Evolutionary conservation across 768 basidiomycete species (phyloP).

Genomic region (Leccinum subgranulosum): DNA sequence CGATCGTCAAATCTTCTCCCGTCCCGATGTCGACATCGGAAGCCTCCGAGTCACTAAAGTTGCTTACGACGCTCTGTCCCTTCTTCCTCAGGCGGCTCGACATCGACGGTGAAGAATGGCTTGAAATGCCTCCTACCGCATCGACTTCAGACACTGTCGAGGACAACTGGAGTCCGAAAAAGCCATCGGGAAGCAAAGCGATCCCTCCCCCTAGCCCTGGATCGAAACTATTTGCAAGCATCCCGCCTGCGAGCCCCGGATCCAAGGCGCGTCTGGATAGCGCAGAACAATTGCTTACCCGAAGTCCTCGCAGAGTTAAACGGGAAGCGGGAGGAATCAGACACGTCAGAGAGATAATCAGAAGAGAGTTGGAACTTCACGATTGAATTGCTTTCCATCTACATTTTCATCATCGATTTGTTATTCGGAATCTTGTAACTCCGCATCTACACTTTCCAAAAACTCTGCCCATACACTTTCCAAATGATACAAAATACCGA

Average conservation of each 20-base stretch:
- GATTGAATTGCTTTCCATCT: conserved; percentile 40
- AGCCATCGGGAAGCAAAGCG: conserved; percentile 22
- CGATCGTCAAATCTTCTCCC: conserved; percentile 76
- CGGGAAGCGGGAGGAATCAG: conserved; percentile 70
- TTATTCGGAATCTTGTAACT: conserved; percentile 18
- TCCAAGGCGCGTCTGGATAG: conserved; percentile 52
- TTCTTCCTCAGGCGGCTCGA: conserved; percentile 72
- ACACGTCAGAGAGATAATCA: conserved; percentile 78
- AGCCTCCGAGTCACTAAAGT: conserved; percentile 67
- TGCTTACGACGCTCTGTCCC: conserved; percentile 69
- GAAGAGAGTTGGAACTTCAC: conserved; percentile 70
- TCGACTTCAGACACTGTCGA: conserved; percentile 17
- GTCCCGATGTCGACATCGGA: conserved; percentile 77
- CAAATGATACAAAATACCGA: conserved; percentile 43
- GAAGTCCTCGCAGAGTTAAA: conserved; percentile 73
- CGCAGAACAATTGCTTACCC: conserved; percentile 54
- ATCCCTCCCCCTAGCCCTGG: conserved; percentile 38
- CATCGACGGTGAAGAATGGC: conserved; percentile 54
- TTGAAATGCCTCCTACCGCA: conserved; percentile 43
- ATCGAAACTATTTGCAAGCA: conserved; percentile 26
- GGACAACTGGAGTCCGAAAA: conserved; percentile 36
- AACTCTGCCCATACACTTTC: conserved; percentile 45
- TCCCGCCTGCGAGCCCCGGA: conserved; percentile 48
- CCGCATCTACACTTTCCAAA: conserved; percentile 10
- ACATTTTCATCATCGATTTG: conserved; percentile 27